A percentile compares a stretch with the other conserved stretches of the same genome.
These are phyloP conservation scores for Penstemon davidsonii DNA, from an alignment of 257 asterid genomes.

Conservation along the genomic window DNA sequence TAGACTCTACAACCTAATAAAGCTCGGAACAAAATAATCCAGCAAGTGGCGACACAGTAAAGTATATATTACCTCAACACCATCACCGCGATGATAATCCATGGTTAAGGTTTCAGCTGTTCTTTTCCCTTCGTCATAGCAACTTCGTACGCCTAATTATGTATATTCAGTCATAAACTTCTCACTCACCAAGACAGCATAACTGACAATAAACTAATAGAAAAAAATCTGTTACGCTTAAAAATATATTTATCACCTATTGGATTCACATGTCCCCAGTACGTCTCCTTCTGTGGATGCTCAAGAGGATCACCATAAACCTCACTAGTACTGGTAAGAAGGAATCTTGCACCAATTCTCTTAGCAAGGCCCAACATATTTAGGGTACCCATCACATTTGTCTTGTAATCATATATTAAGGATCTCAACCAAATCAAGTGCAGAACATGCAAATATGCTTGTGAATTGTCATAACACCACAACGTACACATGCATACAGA, in stretches of 20 bases:
- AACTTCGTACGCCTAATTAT: conserved; percentile 77
- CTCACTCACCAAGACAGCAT: conserved; percentile 21
- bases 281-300: conserved; percentile 99
- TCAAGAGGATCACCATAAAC: conserved; percentile 98
- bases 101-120: conserved; percentile 94
- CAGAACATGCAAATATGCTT: not conserved
- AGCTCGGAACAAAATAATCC: not conserved
- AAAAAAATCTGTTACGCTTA: not conserved
- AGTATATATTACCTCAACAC: conserved; percentile 61
- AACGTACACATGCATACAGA: not conserved
- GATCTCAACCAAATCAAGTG: conserved; percentile 41
- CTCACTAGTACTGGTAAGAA: conserved; percentile 95
- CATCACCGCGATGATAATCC: conserved; percentile 97
- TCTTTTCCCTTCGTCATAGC: conserved; percentile 96
- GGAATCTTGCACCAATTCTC: conserved; percentile 85
- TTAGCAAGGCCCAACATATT: conserved; percentile 98
- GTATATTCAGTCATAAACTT: conserved; percentile 10
- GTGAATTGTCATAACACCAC: not conserved
- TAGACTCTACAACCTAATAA: too few relatives aligned
- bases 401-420: conserved; percentile 75
- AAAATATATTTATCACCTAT: conserved; percentile 50
- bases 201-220: conserved; percentile 11
- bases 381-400: conserved; percentile 97
- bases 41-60: conserved; percentile 6
- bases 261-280: conserved; percentile 98